Evolutionary conservation across 1,284 basidiomycete genomes (phyloP), one percentile per base, ranked within the genome.

Genomic region (Puccinia novopanici): DNA sequence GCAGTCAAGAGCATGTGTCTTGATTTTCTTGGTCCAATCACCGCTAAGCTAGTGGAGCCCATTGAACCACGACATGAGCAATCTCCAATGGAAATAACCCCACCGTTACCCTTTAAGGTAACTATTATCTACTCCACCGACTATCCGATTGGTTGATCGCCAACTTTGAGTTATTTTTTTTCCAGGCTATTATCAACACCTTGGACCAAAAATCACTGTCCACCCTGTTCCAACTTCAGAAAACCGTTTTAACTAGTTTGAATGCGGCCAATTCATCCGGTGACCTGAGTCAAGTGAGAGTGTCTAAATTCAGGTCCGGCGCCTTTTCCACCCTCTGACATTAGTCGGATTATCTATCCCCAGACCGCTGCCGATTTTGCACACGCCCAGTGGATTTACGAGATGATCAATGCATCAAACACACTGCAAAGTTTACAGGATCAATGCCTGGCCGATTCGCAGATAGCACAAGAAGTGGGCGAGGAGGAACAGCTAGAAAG

Each of bases 11-110:
- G 50, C 54, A 52, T 81, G 52, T 81, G 71, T 59, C 48, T 81
- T n/a, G 79, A 81, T 68, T 65, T 75, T 34, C 59, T 81, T 45
- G 79, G 79, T 40, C 48, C 48, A 42, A 81, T 81, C 63, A 67
- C 79, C 17, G 61, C 71, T 5, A 72, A 72, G 24, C 50, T 81
- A 15, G 52, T 68, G 27, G 55, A 67, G 27, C 72, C 63, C 13
- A 34, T 61, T 71, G 74, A 63, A 24, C 55, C 15, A 12, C 57
- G 40, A 19, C 34, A 65, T 13, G 59, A 63, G 42, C 74, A 63
- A 37, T 45, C 59, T 5, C 27, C 55, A 24, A 45, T 27, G 12
- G 15, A 65, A 30, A 15, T 24, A 10, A 34, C 34, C 27, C 57
- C 61, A 75, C 12, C 42, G 9, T n/a, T 65, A 61, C n/a, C 74